phyloP scores from a whole-genome alignment of 352 stramenopile genomes.

The Phytophthora agathidicida region DNA sequence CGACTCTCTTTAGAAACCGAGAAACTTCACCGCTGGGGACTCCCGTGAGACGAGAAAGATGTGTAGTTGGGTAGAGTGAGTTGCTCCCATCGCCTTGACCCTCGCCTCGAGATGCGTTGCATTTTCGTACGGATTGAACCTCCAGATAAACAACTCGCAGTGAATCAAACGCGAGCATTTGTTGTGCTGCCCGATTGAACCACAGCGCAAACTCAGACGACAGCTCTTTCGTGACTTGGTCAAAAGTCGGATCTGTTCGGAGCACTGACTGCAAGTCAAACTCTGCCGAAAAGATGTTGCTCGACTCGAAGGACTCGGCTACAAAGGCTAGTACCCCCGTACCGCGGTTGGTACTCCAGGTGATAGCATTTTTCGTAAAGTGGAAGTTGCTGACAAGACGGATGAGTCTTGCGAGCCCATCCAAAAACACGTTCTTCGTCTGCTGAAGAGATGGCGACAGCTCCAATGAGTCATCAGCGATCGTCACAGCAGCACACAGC shows the following conservation, averaged over 20 bases:
- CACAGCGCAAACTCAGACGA: slow-evolving; percentile 40
- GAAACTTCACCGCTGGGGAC: slow-evolving; percentile 46
- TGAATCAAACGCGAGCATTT: slow-evolving; percentile 68
- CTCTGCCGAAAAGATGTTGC: slow-evolving; percentile 21
- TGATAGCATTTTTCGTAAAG: slow-evolving; percentile 65
- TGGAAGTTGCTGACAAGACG: slow-evolving; percentile 66
- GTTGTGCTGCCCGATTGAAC: slow-evolving; percentile 53
- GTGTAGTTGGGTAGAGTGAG: slow-evolving; percentile 3
- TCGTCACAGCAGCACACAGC: slow-evolving; percentile 57
- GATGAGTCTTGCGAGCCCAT: slow-evolving; percentile 56
- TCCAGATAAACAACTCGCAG: slow-evolving; percentile 55
- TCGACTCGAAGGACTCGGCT: slow-evolving; percentile 37
- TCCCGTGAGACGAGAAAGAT: slow-evolving; percentile 38
- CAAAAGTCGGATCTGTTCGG: slow-evolving; percentile 44
- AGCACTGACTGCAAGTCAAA: slow-evolving; percentile 64
- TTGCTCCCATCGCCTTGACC: background rate
- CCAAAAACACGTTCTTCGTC: slow-evolving; percentile 57
- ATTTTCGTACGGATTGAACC: slow-evolving; percentile 41
- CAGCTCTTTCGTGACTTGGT: slow-evolving; percentile 41
- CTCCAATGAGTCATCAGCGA: slow-evolving; percentile 43
- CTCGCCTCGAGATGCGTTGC: background rate
- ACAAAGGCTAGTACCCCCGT: slow-evolving; percentile 42
- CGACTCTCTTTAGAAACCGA: slow-evolving; percentile 50
- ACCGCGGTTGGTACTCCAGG: slow-evolving; percentile 59
- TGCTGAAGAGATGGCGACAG: slow-evolving; percentile 54